phyloP scores from a whole-genome alignment of 1,284 basidiomycete genomes.

The Paramarasmius palmivorus region DNA sequence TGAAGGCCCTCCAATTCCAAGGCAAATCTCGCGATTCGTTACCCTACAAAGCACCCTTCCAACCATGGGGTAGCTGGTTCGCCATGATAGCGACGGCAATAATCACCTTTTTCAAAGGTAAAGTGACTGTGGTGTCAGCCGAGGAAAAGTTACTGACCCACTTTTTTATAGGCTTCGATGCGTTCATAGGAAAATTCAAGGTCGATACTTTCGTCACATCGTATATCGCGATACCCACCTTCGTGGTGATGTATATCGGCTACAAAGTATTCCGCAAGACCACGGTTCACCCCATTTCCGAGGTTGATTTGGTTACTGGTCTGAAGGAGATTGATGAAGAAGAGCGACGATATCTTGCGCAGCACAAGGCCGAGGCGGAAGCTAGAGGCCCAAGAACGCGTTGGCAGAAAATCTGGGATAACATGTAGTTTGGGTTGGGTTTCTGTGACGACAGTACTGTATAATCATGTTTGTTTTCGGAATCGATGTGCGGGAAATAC shows the following conservation, averaged over 20 bases:
- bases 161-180: constrained; percentile 53
- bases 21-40: constrained; percentile 63
- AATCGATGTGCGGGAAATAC: too few species aligned
- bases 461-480: too few species aligned
- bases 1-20: constrained; percentile 68
- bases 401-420: constrained; percentile 33
- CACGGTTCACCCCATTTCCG: constrained; percentile 45
- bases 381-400: constrained; percentile 38
- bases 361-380: constrained; percentile 31
- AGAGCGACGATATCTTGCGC: constrained; percentile 37
- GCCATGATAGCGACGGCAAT: constrained; percentile 58
- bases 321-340: constrained; percentile 67
- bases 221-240: constrained; percentile 55
- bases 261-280: constrained; percentile 62
- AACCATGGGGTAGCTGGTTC: constrained; percentile 64
- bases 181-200: constrained; percentile 56
- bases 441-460: too few species aligned
- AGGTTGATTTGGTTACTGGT: constrained; percentile 68
- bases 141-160: too few species aligned
- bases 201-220: constrained; percentile 65
- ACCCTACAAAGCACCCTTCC: constrained; percentile 70
- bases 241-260: constrained; percentile 56
- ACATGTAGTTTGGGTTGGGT: constrained; percentile 25
- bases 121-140: too few species aligned
- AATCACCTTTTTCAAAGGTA: constrained; percentile 61